phyloP scores from a whole-genome alignment of 176 grass and related monocot species.

The Poa pratensis region DNA sequence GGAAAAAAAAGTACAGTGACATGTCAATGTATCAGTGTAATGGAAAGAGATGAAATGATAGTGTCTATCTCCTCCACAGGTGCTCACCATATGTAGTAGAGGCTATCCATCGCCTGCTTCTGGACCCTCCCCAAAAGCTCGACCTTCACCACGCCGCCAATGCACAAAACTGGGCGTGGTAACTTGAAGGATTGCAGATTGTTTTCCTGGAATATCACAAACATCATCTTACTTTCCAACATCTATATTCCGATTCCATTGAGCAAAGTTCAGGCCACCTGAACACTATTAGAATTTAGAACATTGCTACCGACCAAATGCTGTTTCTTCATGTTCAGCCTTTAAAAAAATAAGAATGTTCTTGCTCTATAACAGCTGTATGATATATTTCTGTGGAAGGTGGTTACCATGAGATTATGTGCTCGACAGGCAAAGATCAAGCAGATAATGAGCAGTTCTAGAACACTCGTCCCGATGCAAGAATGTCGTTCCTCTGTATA shows the following conservation, averaged over 20 bases:
- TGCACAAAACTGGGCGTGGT: constrained; percentile 64
- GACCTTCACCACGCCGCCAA: constrained; percentile 77
- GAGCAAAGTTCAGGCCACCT: background rate
- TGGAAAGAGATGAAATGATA: background rate
- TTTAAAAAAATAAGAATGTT: background rate
- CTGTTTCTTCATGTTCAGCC: background rate
- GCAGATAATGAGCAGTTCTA: background rate
- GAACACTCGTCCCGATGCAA: no score
- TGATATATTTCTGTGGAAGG: background rate
- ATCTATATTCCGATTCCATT: no score
- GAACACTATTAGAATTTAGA: background rate
- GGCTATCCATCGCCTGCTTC: constrained; percentile 59
- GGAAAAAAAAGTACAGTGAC: background rate
- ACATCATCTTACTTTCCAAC: constrained; percentile 13
- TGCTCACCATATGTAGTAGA: constrained; percentile 68
- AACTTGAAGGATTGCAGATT: constrained; percentile 73
- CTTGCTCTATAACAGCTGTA: background rate
- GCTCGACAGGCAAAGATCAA: background rate
- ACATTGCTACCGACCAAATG: background rate
- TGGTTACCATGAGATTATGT: background rate
- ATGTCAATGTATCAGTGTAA: background rate
- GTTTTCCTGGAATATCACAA: constrained; percentile 53
- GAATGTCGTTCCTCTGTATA: background rate
- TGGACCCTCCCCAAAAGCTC: constrained; percentile 75
- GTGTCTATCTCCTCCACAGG: background rate